Evolutionary conservation across 2,329 filamentous ascomycete species (phyloP), one percentile per base, ranked within the genome.

Genomic region (Colletotrichum spaethianum): DNA sequence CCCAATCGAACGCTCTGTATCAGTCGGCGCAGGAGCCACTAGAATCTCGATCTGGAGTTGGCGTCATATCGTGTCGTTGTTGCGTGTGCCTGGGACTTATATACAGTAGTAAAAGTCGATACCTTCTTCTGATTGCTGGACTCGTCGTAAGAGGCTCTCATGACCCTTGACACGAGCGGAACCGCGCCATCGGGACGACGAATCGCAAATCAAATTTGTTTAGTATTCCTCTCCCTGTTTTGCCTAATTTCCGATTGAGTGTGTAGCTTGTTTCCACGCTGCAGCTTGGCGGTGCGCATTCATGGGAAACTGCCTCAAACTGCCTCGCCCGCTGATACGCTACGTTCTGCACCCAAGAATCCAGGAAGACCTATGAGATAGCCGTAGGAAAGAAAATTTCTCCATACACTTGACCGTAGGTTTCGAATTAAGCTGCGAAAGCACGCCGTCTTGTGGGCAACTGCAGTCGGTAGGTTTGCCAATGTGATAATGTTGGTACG

Each of bases 401-500:
- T 20, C 42, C 20, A 4, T 44, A 16, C 38, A 40, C 5, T 12
- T 40, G 9, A 3, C 14, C 14, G 38, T 16, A 40, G 11, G 38
- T 3, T 6, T 16, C 38, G 14, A 12, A 11, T 11, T 40, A 11
- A 11, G 9, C 6, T 6, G 38, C 14, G 38, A 12, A 40, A 16
- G 14, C 9, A 40, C 11, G 11, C 38, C 11, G 38, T 40, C 11
- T 40, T 40, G 6, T 6, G 38, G 11, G 14, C 38, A 9, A 4
- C 38, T 40, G 38, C 38, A 16, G 9, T 11, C 38, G 9, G 38
- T 40, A 31, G 57, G 65, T 12, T 56, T 67, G 18, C 28, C 52
- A 5, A 53, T 56, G 4, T 56, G 53, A 7, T 56, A 55, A 28
- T 20, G 52, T 12, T 56, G 53, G 12, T 42, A 40, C 73, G 26